phyloP scores from a whole-genome alignment of 2,329 filamentous ascomycete genomes.

The Xylaria sp. region DNA sequence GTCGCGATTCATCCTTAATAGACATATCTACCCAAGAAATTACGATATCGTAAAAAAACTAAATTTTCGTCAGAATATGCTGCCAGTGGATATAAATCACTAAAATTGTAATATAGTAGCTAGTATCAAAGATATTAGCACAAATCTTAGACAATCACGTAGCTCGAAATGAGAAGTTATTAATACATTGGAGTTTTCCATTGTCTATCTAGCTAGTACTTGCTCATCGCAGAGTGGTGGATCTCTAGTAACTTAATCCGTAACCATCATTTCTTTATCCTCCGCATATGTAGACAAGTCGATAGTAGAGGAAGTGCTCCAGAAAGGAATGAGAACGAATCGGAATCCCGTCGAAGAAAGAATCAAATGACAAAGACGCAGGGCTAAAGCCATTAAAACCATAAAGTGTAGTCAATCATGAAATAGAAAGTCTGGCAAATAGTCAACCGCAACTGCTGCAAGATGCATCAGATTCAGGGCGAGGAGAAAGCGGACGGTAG shows the following conservation, averaged over 20 bases:
- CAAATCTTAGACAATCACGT: slow-evolving; percentile 2
- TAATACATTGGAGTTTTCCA: slow-evolving; percentile 29
- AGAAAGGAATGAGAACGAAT: slow-evolving; percentile 1
- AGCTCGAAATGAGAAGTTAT: not conserved
- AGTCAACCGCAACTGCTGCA: not conserved
- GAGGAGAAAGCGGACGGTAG: not conserved
- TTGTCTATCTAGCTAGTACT: slow-evolving; percentile 30
- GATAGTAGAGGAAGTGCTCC: slow-evolving; percentile 9
- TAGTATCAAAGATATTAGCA: too few species aligned
- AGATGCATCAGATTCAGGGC: not conserved
- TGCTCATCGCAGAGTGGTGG: not conserved
- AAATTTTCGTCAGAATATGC: too few species aligned
- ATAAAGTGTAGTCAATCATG: not conserved
- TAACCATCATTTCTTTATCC: not conserved
- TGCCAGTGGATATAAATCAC: not conserved
- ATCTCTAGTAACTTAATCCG: not conserved
- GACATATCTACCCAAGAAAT: not conserved
- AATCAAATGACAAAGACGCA: not conserved
- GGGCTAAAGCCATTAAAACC: not conserved
- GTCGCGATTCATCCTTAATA: too few species aligned
- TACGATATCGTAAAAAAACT: too few species aligned
- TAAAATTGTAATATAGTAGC: not conserved
- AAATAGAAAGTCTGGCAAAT: not conserved
- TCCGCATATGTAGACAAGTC: not conserved
- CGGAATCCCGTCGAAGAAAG: not conserved